These are phyloP conservation scores for Millerozyma miso DNA, from an alignment of 805 yeast genomes.

Conservation along the genomic window DNA sequence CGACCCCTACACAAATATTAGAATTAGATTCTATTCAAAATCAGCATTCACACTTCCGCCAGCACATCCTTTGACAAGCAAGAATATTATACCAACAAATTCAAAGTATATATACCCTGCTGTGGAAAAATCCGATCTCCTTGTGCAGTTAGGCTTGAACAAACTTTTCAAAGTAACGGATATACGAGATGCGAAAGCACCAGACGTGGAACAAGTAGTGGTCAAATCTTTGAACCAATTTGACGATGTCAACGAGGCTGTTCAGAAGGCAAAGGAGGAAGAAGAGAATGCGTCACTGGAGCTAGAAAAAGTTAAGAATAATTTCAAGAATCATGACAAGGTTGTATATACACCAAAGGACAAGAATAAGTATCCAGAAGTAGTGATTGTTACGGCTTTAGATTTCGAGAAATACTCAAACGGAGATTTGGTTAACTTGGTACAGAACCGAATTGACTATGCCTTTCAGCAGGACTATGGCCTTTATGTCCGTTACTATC, in stretches of 20 bases:
- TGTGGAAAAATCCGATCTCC: slow-evolving; percentile 62
- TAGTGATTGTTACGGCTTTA: slow-evolving; percentile 72
- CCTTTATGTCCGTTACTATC: slow-evolving; percentile 76
- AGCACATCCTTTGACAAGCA: slow-evolving; percentile 30
- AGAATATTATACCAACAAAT: slow-evolving; percentile 37
- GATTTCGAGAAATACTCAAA: slow-evolving; percentile 66
- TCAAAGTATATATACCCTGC: slow-evolving; percentile 65
- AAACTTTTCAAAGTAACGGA: slow-evolving; percentile 46
- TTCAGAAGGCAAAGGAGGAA: slow-evolving; percentile 39
- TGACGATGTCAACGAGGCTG: slow-evolving; percentile 37
- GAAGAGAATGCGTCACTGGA: slow-evolving; percentile 44
- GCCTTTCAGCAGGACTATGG: slow-evolving; percentile 82
- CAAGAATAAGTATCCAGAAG: slow-evolving; percentile 48
- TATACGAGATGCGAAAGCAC: slow-evolving; percentile 43
- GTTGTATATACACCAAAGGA: slow-evolving; percentile 41
- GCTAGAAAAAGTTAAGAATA: slow-evolving; percentile 44
- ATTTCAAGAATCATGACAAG: slow-evolving; percentile 65
- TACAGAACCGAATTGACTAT: slow-evolving; percentile 85
- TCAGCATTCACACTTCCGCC: slow-evolving; percentile 20
- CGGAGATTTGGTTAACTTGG: slow-evolving; percentile 59
- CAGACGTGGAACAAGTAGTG: slow-evolving; percentile 31
- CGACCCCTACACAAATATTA: slow-evolving; percentile 16
- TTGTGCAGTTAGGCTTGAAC: slow-evolving; percentile 53
- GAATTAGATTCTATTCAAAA: slow-evolving; percentile 3
- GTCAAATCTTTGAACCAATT: slow-evolving; percentile 38